Percentiles rank a stretch among this genome's conserved stretches.
Conservation (phyloP, 208 protist genomes). For the Crithidia bombi region DNA sequence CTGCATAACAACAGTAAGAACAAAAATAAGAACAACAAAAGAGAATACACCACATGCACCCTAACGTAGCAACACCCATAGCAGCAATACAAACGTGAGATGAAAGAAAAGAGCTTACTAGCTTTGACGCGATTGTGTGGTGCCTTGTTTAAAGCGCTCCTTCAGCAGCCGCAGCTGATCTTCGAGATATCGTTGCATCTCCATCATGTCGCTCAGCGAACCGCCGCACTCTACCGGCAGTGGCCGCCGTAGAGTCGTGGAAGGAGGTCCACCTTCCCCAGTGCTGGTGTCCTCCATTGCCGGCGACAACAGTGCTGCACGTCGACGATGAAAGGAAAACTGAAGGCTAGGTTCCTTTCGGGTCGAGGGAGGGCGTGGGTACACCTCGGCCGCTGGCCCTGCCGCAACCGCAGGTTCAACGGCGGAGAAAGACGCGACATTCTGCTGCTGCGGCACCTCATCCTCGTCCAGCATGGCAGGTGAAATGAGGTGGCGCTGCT, state of each 20-base stretch:
- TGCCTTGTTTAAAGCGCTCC: constrained; percentile 20
- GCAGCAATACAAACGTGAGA: too few relatives aligned
- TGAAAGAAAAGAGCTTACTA: neutral
- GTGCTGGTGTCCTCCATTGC: constrained; percentile 5
- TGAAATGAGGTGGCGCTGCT: constrained; percentile 6
- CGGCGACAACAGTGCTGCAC: constrained; percentile 14
- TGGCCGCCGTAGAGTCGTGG: neutral
- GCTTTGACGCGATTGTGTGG: neutral
- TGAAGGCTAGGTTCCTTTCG: neutral
- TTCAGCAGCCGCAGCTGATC: constrained; percentile 24
- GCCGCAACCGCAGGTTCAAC: too few relatives aligned
- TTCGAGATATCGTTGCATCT: constrained; percentile 26
- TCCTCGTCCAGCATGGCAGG: constrained; percentile 6
- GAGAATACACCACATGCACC: neutral
- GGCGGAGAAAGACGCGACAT: neutral
- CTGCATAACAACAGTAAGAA: too few relatives aligned
- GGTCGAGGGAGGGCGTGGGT: neutral
- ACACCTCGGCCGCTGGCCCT: neutral
- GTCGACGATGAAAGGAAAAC: constrained; percentile 8
- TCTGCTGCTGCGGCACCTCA: neutral
- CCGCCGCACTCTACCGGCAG: neutral
- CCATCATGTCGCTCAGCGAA: constrained; percentile 16
- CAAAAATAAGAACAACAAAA: neutral
- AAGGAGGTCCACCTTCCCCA: neutral
- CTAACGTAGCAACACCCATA: neutral